Conservation (phyloP, 306 rosid species). For the Ormosia semicastrata region DNA sequence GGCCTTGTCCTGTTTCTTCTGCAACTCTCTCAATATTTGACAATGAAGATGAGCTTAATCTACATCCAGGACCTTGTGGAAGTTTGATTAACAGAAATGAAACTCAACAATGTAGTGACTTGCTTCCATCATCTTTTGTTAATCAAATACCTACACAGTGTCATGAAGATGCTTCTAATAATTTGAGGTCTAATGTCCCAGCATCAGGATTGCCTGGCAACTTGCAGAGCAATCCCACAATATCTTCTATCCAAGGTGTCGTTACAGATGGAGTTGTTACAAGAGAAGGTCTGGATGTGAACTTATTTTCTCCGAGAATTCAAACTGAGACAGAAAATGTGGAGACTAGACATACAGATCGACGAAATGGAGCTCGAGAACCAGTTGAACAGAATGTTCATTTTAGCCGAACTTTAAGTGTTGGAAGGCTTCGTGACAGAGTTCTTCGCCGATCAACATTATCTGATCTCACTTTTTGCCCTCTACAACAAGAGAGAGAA, state of each 20-base stretch:
- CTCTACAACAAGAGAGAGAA: slow-evolving; percentile 78
- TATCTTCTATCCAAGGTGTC: slow-evolving; percentile 44
- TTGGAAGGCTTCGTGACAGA: slow-evolving; percentile 99
- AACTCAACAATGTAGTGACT: slow-evolving; percentile 43
- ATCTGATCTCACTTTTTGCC: slow-evolving; percentile 67
- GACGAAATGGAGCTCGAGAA: slow-evolving; percentile 69
- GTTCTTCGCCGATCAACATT: slow-evolving; percentile 88
- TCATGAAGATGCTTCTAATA: slow-evolving; percentile 47
- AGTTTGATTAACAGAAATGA: slow-evolving; percentile 36
- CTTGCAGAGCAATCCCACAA: slow-evolving; percentile 37
- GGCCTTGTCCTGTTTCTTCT: slow-evolving; percentile 67
- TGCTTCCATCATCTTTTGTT: slow-evolving; percentile 44
- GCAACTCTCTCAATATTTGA: slow-evolving; percentile 52
- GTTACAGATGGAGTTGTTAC: slow-evolving; percentile 38
- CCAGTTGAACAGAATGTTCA: slow-evolving; percentile 87
- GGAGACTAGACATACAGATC: slow-evolving; percentile 58
- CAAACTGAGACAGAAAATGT: slow-evolving; percentile 47
- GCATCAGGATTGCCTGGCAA: slow-evolving; percentile 34
- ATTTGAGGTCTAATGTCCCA: slow-evolving; percentile 40
- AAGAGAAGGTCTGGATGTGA: slow-evolving; percentile 41
- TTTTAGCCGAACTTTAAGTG: slow-evolving; percentile 93
- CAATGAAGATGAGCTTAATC: slow-evolving; percentile 59
- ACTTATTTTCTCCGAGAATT: slow-evolving; percentile 52
- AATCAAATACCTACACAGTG: slow-evolving; percentile 37
- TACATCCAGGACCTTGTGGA: slow-evolving; percentile 36